Conservation (phyloP, 805 yeast species). For the Nakazawaea ishiwadae region DNA sequence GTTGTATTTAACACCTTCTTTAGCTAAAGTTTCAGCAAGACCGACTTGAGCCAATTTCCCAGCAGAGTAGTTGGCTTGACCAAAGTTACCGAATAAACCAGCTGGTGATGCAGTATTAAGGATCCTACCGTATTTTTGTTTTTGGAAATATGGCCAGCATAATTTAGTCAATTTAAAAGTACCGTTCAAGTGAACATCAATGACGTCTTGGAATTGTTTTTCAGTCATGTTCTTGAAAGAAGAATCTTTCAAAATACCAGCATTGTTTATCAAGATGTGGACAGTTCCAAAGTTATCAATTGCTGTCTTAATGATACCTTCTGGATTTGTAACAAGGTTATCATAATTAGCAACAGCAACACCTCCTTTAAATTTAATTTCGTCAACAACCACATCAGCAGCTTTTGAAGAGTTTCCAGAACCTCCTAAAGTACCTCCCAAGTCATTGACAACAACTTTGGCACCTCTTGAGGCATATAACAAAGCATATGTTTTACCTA, state of each 20-base stretch:
- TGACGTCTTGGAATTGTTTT: conserved; percentile 71
- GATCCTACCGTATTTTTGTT: conserved; percentile 85
- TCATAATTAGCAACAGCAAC: conserved; percentile 91
- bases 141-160: conserved; percentile 86
- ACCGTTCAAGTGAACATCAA: conserved; percentile 88
- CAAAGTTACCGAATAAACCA: conserved; percentile 94
- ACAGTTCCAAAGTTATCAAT: conserved; percentile 83
- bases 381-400: conserved; percentile 87
- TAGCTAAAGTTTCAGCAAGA: conserved; percentile 88
- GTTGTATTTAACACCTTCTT: conserved; percentile 85
- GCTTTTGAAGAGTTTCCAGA: conserved; percentile 65
- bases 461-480: conserved; percentile 91
- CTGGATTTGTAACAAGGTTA: conserved; percentile 79
- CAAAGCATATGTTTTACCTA: conserved; percentile 84
- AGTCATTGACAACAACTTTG: conserved; percentile 89
- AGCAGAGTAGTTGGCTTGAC: conserved; percentile 93
- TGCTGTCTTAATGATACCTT: conserved; percentile 80
- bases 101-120: conserved; percentile 97
- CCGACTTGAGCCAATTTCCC: conserved; percentile 91
- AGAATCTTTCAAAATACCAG: conserved; percentile 89
- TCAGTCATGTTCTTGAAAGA: conserved; percentile 83
- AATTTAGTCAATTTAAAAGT: conserved; percentile 80
- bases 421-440: conserved; percentile 81
- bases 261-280: conserved; percentile 87
- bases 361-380: conserved; percentile 74